phyloP scores from a whole-genome alignment of 495 filamentous ascomycete species.

The Antarctomyces pellizariae region DNA sequence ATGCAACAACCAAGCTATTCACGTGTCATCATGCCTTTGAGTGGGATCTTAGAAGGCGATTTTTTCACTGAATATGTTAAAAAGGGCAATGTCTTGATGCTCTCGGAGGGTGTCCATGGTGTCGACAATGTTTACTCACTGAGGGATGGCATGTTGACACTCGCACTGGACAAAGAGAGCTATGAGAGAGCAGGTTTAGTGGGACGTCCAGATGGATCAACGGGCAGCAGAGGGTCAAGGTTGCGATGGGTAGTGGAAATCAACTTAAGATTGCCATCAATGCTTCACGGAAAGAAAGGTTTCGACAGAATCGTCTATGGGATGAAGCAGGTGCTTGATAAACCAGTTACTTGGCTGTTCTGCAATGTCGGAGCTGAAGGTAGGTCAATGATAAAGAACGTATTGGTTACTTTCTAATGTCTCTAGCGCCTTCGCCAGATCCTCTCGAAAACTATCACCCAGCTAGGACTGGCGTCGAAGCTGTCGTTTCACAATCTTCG shows the following conservation, averaged over 20 bases:
- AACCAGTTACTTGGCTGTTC: constrained; percentile 61
- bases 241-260: constrained; percentile 51
- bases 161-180: constrained; percentile 61
- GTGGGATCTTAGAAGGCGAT: constrained; percentile 41
- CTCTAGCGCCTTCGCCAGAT: constrained; percentile 19
- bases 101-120: constrained; percentile 64
- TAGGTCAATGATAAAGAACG: constrained; percentile 15
- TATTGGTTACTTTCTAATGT: constrained; percentile 3
- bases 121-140: constrained; percentile 61
- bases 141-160: constrained; percentile 43
- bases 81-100: constrained; percentile 66
- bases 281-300: constrained; percentile 78
- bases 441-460: constrained; percentile 32
- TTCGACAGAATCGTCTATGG: constrained; percentile 74
- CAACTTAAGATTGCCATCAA: constrained; percentile 54
- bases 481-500: constrained; percentile 13
- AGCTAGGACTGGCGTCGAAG: constrained; percentile 18
- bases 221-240: constrained; percentile 26
- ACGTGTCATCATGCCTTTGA: constrained; percentile 50
- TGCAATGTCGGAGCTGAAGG: constrained; percentile 29
- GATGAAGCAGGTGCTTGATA: constrained; percentile 55
- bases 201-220: constrained; percentile 40
- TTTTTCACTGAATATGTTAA: constrained; percentile 85
- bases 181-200: constrained; percentile 71
- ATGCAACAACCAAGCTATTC: constrained; percentile 23